These are phyloP conservation scores for Monoraphidium neglectum DNA, from an alignment of 139 green algal genomes.

Conservation along the genomic window DNA sequence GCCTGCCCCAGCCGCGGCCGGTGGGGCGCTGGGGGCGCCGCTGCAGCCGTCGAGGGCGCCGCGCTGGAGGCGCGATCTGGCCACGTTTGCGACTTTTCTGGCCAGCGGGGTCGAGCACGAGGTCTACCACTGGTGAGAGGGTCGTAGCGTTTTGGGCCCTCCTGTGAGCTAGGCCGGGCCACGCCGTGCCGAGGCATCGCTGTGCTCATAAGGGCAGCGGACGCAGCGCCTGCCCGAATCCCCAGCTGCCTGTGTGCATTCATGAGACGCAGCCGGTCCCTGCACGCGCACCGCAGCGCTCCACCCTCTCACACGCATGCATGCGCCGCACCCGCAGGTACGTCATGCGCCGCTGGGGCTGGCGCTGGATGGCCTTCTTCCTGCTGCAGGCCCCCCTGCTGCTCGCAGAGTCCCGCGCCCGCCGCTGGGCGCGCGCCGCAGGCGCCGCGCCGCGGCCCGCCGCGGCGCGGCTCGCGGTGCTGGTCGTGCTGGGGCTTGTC, in stretches of 20 bases:
- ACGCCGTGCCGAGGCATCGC: no score
- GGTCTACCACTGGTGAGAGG: conserved; percentile 14
- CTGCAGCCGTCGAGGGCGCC: neutral
- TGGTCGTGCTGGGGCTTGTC: conserved; percentile 16
- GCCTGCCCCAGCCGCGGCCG: no score
- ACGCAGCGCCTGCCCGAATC: no score
- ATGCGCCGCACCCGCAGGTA: neutral
- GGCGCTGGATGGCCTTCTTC: conserved; percentile 25
- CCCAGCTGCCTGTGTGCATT: no score
- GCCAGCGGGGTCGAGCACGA: conserved; percentile 29
- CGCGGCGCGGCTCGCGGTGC: conserved; percentile 9
- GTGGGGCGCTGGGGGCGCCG: no score
- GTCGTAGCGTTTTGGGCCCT: no score
- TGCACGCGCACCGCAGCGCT: no score
- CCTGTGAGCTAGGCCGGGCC: no score
- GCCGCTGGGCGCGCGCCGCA: neutral
- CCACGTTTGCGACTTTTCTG: conserved; percentile 12
- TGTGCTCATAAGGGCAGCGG: no score
- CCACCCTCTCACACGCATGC: no score
- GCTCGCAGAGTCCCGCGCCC: neutral
- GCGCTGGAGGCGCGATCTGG: conserved; percentile 15
- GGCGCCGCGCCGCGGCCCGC: conserved; percentile 11
- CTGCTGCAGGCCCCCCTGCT: conserved; percentile 25
- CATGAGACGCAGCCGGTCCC: no score
- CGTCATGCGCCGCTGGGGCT: conserved; percentile 4